Evolutionary conservation across 129 eudicot genomes (phyloP).

Genomic region (Lactuca saligna): DNA sequence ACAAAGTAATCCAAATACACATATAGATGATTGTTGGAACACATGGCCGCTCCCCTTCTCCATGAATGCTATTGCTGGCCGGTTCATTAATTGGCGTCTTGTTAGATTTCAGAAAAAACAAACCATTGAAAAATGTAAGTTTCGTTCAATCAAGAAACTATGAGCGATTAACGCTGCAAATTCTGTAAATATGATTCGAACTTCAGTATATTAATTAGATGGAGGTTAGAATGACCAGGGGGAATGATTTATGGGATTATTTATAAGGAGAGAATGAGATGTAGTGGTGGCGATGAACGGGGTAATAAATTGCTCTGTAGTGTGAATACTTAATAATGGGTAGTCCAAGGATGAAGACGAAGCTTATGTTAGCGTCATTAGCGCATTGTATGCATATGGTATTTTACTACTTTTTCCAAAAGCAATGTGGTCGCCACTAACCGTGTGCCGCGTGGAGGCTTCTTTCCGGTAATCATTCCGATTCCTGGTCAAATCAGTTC

Average conservation of each 20-base stretch:
- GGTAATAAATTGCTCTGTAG: not conserved
- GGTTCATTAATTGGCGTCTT: constrained; percentile 28
- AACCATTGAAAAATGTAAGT: constrained; percentile 4
- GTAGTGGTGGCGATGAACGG: not conserved
- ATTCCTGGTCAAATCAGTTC: constrained; percentile 24
- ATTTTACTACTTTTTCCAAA: constrained; percentile 14
- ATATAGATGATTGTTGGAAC: constrained; percentile 53
- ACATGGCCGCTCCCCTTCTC: constrained; percentile 52
- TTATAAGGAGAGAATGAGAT: not conserved
- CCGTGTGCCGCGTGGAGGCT: constrained; percentile 22
- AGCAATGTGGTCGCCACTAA: constrained; percentile 20
- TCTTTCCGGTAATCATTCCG: not conserved
- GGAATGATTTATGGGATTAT: not conserved
- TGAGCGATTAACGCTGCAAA: not conserved
- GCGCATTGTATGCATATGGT: constrained; percentile 16
- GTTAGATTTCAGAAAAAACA: constrained; percentile 25
- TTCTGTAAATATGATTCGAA: not conserved
- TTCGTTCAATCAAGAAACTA: not conserved
- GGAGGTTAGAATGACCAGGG: not conserved
- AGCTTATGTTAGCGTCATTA: constrained; percentile 28
- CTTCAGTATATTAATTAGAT: not conserved
- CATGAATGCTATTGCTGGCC: constrained; percentile 31
- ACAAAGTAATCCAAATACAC: constrained; percentile 43
- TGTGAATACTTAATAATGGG: not conserved
- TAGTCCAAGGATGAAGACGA: constrained; percentile 22